Conservation (phyloP, 179 eudicot genomes). For the Heliamphora pulchella region DNA sequence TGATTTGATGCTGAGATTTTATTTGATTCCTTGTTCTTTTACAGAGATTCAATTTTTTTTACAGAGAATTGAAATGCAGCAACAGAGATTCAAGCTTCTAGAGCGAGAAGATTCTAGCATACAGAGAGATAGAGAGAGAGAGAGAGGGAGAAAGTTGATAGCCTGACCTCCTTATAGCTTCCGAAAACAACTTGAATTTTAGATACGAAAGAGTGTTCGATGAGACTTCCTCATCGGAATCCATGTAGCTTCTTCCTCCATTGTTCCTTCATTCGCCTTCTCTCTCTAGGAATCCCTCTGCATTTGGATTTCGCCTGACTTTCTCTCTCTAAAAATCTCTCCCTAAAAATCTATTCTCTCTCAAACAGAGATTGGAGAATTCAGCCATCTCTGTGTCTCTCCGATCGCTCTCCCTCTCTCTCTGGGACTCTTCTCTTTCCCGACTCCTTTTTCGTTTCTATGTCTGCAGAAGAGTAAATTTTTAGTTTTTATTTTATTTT, state of each 20-base stretch:
- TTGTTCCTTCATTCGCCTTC: slow-evolving; percentile 14
- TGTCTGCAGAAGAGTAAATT: slow-evolving; percentile 12
- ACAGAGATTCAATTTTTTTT: neutral
- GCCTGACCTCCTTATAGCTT: slow-evolving; percentile 16
- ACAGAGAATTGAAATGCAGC: slow-evolving; percentile 2
- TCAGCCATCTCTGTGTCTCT: slow-evolving; percentile 16
- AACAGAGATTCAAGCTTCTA: slow-evolving; percentile 17
- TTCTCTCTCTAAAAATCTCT: slow-evolving; percentile 2
- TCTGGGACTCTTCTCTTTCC: slow-evolving; percentile 15
- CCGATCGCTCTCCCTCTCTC: slow-evolving; percentile 24
- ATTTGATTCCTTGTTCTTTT: neutral
- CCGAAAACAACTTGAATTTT: neutral
- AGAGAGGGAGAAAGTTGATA: slow-evolving; percentile 4
- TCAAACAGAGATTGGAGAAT: slow-evolving; percentile 18
- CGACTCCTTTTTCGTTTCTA: slow-evolving; percentile 21
- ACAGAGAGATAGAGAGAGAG: neutral
- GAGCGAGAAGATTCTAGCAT: slow-evolving; percentile 8
- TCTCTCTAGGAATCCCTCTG: slow-evolving; percentile 2
- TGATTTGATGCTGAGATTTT: neutral
- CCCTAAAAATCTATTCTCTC: neutral
- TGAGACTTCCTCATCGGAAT: slow-evolving; percentile 14
- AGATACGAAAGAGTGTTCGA: slow-evolving; percentile 17
- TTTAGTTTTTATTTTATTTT: neutral
- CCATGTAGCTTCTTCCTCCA: slow-evolving; percentile 15
- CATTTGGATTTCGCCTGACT: slow-evolving; percentile 15